Evolutionary conservation across 257 asterid genomes (phyloP).

Genomic region (Anisodus acutangulus): DNA sequence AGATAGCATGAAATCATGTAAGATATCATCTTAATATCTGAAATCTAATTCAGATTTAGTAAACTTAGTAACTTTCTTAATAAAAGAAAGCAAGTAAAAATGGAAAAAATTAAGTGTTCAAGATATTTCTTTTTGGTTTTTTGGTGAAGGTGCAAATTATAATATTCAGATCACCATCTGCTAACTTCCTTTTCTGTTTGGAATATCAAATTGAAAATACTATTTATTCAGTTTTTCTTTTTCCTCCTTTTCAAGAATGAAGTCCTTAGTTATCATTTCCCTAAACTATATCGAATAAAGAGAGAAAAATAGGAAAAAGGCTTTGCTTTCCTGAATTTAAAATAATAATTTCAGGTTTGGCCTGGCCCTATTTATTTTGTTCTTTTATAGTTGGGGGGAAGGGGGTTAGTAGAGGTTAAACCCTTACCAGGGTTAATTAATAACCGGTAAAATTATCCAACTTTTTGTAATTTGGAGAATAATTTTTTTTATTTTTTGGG

Average conservation of each 20-base stretch:
- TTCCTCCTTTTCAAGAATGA: too few relatives aligned
- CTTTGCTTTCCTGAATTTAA: neutral
- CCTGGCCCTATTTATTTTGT: conserved; percentile 29
- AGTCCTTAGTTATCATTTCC: too few relatives aligned
- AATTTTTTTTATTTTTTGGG: neutral
- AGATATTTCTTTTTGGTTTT: neutral
- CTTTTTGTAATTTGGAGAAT: conserved; percentile 29
- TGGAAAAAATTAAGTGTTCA: neutral
- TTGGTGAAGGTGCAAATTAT: neutral
- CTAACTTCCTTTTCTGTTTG: too few relatives aligned
- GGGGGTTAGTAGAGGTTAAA: conserved; percentile 34
- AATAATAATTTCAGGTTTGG: conserved; percentile 30
- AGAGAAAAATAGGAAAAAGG: neutral
- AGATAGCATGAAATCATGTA: too few relatives aligned
- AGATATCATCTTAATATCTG: neutral
- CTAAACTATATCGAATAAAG: neutral
- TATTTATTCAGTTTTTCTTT: too few relatives aligned
- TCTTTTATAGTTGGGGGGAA: conserved; percentile 1
- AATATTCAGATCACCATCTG: too few relatives aligned
- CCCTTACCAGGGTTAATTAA: conserved; percentile 46
- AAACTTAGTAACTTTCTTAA: neutral
- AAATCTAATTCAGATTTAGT: neutral
- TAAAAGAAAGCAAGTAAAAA: neutral
- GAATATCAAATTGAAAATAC: too few relatives aligned
- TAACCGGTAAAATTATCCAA: conserved; percentile 31